Evolutionary conservation across 768 basidiomycete species (phyloP).

Genomic region (Termitomyces sp.): DNA sequence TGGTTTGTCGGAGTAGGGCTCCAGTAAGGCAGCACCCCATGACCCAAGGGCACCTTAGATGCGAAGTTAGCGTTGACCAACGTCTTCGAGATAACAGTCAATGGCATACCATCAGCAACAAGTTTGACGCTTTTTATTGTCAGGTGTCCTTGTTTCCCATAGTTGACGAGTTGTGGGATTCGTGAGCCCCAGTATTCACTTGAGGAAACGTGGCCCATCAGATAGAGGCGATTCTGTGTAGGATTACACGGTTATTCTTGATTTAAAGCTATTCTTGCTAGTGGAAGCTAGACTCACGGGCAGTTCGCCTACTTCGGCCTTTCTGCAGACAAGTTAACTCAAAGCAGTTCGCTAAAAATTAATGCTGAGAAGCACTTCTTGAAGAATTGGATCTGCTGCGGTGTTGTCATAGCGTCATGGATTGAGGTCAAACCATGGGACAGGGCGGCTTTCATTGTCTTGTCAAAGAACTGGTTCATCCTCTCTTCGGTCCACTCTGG

Average conservation of each 20-base stretch:
- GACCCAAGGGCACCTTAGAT: constrained; percentile 77
- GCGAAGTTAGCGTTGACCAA: not conserved
- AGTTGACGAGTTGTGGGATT: constrained; percentile 52
- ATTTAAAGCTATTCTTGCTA: not conserved
- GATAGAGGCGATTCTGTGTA: constrained; percentile 58
- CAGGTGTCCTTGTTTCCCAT: constrained; percentile 49
- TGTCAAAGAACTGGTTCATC: constrained; percentile 53
- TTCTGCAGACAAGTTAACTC: constrained; percentile 31
- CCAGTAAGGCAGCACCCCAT: constrained; percentile 84
- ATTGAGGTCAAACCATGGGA: constrained; percentile 78
- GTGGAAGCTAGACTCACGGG: constrained; percentile 42
- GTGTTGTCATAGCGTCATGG: constrained; percentile 69
- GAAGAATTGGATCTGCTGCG: constrained; percentile 56
- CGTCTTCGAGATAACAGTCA: not conserved
- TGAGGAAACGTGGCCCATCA: constrained; percentile 50
- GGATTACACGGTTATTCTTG: not conserved
- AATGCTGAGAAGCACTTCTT: constrained; percentile 38
- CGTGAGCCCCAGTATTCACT: constrained; percentile 63
- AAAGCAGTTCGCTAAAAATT: not conserved
- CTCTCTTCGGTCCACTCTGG: constrained; percentile 62
- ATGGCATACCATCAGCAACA: constrained; percentile 60
- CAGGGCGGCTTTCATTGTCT: constrained; percentile 64
- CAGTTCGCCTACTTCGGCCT: constrained; percentile 61
- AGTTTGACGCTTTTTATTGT: constrained; percentile 68
- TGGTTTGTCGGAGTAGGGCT: constrained; percentile 81